Base-by-base conservation (phyloP, 192 early-diverging fungal species). In the Podila verticillata region DNA sequence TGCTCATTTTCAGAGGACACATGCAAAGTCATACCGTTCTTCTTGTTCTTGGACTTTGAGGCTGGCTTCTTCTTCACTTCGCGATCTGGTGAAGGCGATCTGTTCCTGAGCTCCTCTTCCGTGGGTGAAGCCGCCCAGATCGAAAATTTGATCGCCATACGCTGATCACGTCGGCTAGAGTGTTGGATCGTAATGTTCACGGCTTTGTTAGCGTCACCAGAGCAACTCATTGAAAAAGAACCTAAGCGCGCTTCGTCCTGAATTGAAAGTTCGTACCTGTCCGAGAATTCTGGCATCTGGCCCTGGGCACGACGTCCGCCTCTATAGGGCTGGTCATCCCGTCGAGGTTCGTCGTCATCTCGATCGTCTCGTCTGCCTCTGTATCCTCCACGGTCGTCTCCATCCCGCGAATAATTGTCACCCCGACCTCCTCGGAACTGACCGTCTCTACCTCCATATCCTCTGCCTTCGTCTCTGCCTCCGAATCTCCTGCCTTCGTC, bases 101-200 rank as follows among this genome's bases (percentile, higher is more conserved):
- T 66, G 49, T 88, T 84, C 1, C 73, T 57, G 19, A 88, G 85
- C 29, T 88, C 89, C 48, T 81, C 86, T 26, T 72, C 82, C 0
- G 89, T 85, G 15, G 88, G 89, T 1, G 89, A 88, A 20, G 85
- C 64, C 12, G 87, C 79, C 89, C 89, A 91, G 26, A 91, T 87
- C 0, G 87, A 86, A 47, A 86, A 83, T 26, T 74, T 44, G 32
- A 66, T 86, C 3, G 74, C 67, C 26, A 86, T 66, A 6, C 88
- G 78, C 48, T 88, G 66, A 0, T 67, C 74, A 26, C 81, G 74
- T 35, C 89, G 68, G 32, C 77, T 65, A 24, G 58, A 54, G 32
- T 32, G 32, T 39, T 7, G 34, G 28, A 26, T 15, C 22, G 22
- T 12, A 26, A 34, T 19, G 36, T 31, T 39, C 20, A 67, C 2